phyloP scores from a whole-genome alignment of 495 filamentous ascomycete genomes.

The Durotheca rogersii region DNA sequence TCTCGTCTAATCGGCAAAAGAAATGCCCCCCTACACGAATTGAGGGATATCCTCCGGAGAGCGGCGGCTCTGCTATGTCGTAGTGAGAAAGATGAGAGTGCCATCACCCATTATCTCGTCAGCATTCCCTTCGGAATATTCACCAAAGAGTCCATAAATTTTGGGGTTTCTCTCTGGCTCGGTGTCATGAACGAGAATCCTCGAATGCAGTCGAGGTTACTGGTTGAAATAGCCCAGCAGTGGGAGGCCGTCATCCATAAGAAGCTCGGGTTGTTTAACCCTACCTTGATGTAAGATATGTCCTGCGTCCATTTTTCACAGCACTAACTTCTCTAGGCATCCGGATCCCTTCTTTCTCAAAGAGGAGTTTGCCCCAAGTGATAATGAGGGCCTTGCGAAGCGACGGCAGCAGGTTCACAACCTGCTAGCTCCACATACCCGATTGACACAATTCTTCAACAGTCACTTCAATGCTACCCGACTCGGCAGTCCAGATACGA shows the following conservation, averaged over 20 bases:
- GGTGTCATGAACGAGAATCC: slow-evolving; percentile 97
- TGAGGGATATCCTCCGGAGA: slow-evolving; percentile 75
- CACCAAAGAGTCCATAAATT: slow-evolving; percentile 90
- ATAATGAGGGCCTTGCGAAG: slow-evolving; percentile 71
- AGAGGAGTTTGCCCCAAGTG: slow-evolving; percentile 89
- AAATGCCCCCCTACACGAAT: slow-evolving; percentile 67
- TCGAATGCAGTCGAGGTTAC: slow-evolving; percentile 74
- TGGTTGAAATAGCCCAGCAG: slow-evolving; percentile 77
- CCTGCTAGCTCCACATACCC: slow-evolving; percentile 79
- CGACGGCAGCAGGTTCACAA: slow-evolving; percentile 76
- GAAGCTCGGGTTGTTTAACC: slow-evolving; percentile 77
- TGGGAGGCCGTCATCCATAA: slow-evolving; percentile 82
- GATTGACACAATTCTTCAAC: slow-evolving; percentile 81
- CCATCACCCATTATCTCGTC: slow-evolving; percentile 82
- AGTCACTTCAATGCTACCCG: slow-evolving; percentile 93
- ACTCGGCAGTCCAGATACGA: slow-evolving; percentile 73
- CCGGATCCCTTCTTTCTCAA: slow-evolving; percentile 85
- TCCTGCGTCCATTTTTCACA: not conserved
- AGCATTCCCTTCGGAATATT: slow-evolving; percentile 88
- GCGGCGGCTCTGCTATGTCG: slow-evolving; percentile 84
- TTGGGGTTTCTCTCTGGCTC: slow-evolving; percentile 93
- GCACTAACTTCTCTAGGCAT: slow-evolving; percentile 53
- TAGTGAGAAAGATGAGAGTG: slow-evolving; percentile 66
- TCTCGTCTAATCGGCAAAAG: slow-evolving; percentile 63
- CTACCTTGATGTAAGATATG: slow-evolving; percentile 58